phyloP scores from a whole-genome alignment of 306 rosid species.

The Herpetospermum pedunculosum region DNA sequence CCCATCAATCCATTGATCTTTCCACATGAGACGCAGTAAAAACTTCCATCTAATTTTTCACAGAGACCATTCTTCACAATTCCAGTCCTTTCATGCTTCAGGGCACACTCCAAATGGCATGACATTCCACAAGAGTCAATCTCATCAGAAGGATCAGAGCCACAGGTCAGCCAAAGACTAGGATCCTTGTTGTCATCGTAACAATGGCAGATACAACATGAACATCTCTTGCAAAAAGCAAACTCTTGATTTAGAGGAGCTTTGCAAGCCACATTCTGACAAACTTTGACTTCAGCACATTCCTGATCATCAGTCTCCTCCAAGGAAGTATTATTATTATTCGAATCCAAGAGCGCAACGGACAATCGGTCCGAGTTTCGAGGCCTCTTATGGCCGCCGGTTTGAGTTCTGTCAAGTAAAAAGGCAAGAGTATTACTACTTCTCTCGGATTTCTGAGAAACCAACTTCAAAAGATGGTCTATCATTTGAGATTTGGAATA shows the following conservation, averaged over 20 bases:
- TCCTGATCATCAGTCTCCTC: slow-evolving; percentile 37
- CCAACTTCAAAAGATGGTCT: slow-evolving; percentile 50
- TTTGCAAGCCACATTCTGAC: slow-evolving; percentile 73
- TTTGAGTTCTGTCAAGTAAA: slow-evolving; percentile 28
- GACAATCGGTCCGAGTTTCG: slow-evolving; percentile 21
- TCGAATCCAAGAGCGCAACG: slow-evolving; percentile 19
- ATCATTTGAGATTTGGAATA: slow-evolving; percentile 70
- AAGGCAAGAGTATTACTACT: slow-evolving; percentile 5
- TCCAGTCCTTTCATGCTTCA: slow-evolving; percentile 51
- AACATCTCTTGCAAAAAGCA: slow-evolving; percentile 85
- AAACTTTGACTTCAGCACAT: slow-evolving; percentile 24
- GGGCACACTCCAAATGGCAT: slow-evolving; percentile 90
- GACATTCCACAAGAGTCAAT: slow-evolving; percentile 69
- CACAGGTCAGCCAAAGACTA: slow-evolving; percentile 82
- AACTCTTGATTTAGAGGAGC: slow-evolving; percentile 48
- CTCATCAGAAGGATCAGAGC: slow-evolving; percentile 34
- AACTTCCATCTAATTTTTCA: slow-evolving; percentile 59
- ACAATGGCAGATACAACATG: slow-evolving; percentile 71
- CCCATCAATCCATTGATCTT: slow-evolving; percentile 67
- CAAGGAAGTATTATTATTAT: slow-evolving; percentile 13
- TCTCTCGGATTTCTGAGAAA: slow-evolving; percentile 43
- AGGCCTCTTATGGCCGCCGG: slow-evolving; percentile 50
- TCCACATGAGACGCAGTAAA: slow-evolving; percentile 68
- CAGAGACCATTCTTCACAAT: slow-evolving; percentile 37
- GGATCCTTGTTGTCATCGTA: slow-evolving; percentile 96